Evolutionary conservation across 306 rosid genomes (phyloP).

Genomic region (Inga leiocalycina): DNA sequence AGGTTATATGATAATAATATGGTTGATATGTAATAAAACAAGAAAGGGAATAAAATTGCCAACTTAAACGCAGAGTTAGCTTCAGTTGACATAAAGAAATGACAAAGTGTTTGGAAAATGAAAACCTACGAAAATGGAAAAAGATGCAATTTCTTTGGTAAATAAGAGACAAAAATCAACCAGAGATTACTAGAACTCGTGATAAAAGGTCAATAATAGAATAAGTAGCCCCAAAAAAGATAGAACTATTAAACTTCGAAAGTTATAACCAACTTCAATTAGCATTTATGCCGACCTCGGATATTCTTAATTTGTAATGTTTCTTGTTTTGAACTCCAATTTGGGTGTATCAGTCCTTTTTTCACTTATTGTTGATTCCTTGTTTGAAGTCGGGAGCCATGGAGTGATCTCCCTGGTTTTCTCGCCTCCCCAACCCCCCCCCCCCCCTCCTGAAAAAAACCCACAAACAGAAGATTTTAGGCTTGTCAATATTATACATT

Average conservation of each 20-base stretch:
- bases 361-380: not conserved
- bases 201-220: not conserved
- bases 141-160: constrained; percentile 6
- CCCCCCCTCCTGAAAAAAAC: no score
- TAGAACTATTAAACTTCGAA: not conserved
- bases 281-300: not conserved
- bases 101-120: not conserved
- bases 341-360: not conserved
- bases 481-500: constrained; percentile 6
- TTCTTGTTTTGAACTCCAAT: constrained; percentile 9
- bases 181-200: not conserved
- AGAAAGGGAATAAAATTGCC: constrained; percentile 13
- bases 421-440: not conserved
- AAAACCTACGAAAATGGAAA: constrained; percentile 3
- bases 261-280: not conserved
- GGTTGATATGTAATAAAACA: not conserved
- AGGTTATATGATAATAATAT: not conserved
- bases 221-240: not conserved
- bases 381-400: constrained; percentile 11
- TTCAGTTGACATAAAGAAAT: not conserved
- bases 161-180: not conserved
- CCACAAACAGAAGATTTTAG: not conserved
- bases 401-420: not conserved
- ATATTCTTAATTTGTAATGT: not conserved
- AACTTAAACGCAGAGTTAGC: not conserved